phyloP scores from a whole-genome alignment of 2,329 filamentous ascomycete species.

The Tothia fuscella region DNA sequence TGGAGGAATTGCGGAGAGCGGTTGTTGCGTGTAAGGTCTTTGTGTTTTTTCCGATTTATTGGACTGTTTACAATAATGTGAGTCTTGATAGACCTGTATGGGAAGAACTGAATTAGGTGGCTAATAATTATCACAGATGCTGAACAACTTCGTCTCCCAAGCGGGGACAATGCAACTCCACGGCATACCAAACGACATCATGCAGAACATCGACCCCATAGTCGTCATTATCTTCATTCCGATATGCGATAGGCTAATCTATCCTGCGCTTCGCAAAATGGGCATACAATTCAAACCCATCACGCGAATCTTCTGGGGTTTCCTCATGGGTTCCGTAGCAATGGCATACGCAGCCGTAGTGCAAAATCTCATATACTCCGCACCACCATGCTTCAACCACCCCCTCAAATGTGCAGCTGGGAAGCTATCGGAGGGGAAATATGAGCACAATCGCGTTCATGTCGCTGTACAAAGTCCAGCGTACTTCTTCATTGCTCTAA shows the following conservation, averaged over 20 bases:
- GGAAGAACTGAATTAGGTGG: not conserved
- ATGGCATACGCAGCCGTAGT: slow-evolving; percentile 46
- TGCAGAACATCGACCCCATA: slow-evolving; percentile 36
- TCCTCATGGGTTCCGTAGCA: slow-evolving; percentile 40
- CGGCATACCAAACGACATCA: slow-evolving; percentile 36
- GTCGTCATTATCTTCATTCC: slow-evolving; percentile 36
- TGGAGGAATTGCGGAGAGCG: slow-evolving; percentile 59
- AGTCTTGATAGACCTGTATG: not conserved
- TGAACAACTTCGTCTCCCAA: slow-evolving; percentile 37
- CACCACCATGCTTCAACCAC: slow-evolving; percentile 40
- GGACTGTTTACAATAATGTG: slow-evolving; percentile 27
- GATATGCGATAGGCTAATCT: slow-evolving; percentile 32
- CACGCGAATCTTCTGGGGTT: slow-evolving; percentile 41
- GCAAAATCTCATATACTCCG: slow-evolving; percentile 43
- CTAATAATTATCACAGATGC: slow-evolving; percentile 24
- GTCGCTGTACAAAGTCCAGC: slow-evolving; percentile 34
- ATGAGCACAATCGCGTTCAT: slow-evolving; percentile 30
- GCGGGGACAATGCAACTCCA: slow-evolving; percentile 29
- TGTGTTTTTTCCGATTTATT: slow-evolving; percentile 35
- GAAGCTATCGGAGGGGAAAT: slow-evolving; percentile 18
- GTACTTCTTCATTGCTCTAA: slow-evolving; percentile 33
- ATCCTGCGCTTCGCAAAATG: slow-evolving; percentile 31
- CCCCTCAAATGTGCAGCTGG: slow-evolving; percentile 28
- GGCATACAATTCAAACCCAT: slow-evolving; percentile 36
- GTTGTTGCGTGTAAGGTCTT: slow-evolving; percentile 60